Evolutionary conservation across 2,329 filamentous ascomycete genomes (phyloP).

Genomic region (Gremmenia infestans): DNA sequence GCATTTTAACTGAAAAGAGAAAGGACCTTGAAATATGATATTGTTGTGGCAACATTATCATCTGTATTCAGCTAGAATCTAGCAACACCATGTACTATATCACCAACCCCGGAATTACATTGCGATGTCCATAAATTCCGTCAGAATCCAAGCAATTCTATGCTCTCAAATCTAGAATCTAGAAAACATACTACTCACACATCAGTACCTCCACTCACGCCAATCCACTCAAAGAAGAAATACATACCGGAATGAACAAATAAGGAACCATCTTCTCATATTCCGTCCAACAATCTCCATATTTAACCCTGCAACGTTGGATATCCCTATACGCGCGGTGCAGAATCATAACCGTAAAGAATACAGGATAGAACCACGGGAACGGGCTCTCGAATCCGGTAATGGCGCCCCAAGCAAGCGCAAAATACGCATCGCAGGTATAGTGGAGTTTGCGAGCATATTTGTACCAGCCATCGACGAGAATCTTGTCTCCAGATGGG

Average conservation of each 20-base stretch:
- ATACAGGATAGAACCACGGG: constrained; percentile 81
- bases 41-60: no score
- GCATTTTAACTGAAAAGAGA: no score
- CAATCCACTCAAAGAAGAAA: background rate
- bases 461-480: constrained; percentile 83
- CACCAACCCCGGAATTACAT: no score
- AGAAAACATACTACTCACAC: background rate
- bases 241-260: constrained; percentile 66
- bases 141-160: no score
- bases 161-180: background rate
- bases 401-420: constrained; percentile 68
- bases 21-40: no score
- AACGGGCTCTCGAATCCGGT: constrained; percentile 74
- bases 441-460: constrained; percentile 78
- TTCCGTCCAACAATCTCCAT: constrained; percentile 74
- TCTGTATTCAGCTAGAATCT: no score
- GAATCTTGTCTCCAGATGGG: constrained; percentile 66
- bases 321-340: constrained; percentile 73
- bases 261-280: constrained; percentile 75
- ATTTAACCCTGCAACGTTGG: constrained; percentile 66
- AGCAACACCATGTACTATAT: no score
- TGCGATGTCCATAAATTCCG: no score
- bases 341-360: constrained; percentile 72
- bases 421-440: constrained; percentile 71
- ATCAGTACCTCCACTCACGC: background rate